phyloP scores from a whole-genome alignment of 169 alveolate species.

The Plasmodium chabaudi region DNA sequence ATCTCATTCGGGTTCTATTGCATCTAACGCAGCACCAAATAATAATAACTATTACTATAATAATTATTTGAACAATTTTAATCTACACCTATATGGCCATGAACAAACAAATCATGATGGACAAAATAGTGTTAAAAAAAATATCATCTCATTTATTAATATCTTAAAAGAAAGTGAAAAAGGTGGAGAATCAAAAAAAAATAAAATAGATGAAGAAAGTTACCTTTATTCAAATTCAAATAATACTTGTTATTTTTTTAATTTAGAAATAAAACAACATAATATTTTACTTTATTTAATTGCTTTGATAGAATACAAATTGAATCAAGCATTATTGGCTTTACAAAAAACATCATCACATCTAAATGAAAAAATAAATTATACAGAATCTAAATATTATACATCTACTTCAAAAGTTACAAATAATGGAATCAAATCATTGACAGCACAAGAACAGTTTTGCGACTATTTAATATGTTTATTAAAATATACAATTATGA shows the following conservation, averaged over 20 bases:
- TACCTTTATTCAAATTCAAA: neutral
- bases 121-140: neutral
- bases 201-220: neutral
- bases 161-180: conserved; percentile 9
- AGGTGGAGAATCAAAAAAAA: neutral
- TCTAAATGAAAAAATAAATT: neutral
- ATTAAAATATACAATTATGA: conserved; percentile 32
- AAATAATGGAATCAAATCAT: neutral
- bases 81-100: conserved; percentile 9
- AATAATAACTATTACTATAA: neutral
- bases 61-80: neutral
- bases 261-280: conserved; percentile 32
- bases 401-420: neutral
- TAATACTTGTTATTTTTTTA: conserved; percentile 7
- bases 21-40: neutral
- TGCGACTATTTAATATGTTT: conserved; percentile 54
- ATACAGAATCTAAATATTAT: no score
- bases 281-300: conserved; percentile 42
- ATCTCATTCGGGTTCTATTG: no score
- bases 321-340: conserved; percentile 5
- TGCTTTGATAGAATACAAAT: conserved; percentile 34
- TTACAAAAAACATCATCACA: neutral
- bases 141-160: conserved; percentile 19
- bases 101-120: conserved; percentile 17
- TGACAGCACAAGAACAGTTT: conserved; percentile 23